Base-by-base conservation (phyloP, 2,329 filamentous ascomycete species). In the Cladosporium sp. region DNA sequence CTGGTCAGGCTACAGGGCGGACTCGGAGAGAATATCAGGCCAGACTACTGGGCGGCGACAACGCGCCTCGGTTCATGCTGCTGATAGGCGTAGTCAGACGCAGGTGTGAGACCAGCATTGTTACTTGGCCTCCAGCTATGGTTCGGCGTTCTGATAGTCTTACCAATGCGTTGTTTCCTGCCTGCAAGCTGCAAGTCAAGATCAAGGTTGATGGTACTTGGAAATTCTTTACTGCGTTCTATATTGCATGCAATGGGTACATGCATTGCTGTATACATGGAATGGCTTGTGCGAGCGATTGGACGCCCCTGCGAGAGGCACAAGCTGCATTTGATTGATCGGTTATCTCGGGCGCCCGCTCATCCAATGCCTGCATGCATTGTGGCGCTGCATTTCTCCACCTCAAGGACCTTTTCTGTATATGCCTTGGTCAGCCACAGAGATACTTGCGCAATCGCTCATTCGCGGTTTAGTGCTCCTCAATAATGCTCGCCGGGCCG, bases 121-220 rank as follows among this genome's bases (percentile, higher is more conserved):
- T 34, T 48, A 48, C 9, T 8, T n/a, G 45, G 17, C 34, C 29
- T 32, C 11, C 18, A 7, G 24, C 27, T 48, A 48, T 48, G 27
- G 45, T 48, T 48, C 45, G 45, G 45, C 45, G 45, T 34, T 24
- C 15, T n/a, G 45, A 36, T 37, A 48, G 45, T 37, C 45, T 36
- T 48, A 41, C 37, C 29, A 32, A 4, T 39, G 37, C 19, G 37
- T 38, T 17, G 11, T 39, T 34, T 47, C n/a, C 17, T 37, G 22
- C 32, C 15, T 32, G 44, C 44, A 40, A 15, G 44, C 36, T 9
- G 44, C 13, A 40, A 32, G 36, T 24, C 44, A 47, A 45, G 30
- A 17, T 17, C 7, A 19, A 27, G 22, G 4, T 9, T 9, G 5
- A 27, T 9, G 22, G 22, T 27, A 27, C 38, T 11, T 20, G n/a